Conservation (phyloP, 768 basidiomycete species). For the Suillus brevipes region DNA sequence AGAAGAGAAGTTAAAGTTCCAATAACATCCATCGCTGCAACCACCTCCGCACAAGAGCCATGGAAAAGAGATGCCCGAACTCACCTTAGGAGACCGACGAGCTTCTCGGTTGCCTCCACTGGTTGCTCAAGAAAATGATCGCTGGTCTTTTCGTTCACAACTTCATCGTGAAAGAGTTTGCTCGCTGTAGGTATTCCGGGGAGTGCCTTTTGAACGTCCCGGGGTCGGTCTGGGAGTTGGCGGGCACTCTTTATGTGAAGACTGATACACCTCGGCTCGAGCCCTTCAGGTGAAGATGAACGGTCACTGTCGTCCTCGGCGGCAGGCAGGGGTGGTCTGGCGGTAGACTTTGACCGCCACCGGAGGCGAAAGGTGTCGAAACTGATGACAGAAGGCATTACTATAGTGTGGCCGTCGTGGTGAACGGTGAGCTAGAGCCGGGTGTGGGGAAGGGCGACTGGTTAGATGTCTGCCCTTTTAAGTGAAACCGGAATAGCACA, state of each 20-base stretch:
- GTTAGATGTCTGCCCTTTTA: not conserved
- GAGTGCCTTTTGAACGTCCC: not conserved
- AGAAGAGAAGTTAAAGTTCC: not conserved
- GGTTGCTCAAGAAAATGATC: not conserved
- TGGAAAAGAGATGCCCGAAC: slow-evolving; percentile 5
- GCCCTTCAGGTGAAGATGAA: slow-evolving; percentile 19
- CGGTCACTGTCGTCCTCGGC: slow-evolving; percentile 28
- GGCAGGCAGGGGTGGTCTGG: not conserved
- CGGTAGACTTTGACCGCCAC: slow-evolving; percentile 7
- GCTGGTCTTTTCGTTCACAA: not conserved
- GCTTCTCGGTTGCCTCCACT: slow-evolving; percentile 9
- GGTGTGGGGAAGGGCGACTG: not conserved
- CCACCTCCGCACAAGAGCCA: not conserved
- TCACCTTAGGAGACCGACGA: slow-evolving; percentile 14
- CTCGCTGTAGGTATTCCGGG: slow-evolving; percentile 1
- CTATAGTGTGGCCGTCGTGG: not conserved
- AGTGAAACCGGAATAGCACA: not conserved
- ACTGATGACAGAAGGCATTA: slow-evolving; percentile 3
- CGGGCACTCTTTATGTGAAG: slow-evolving; percentile 14
- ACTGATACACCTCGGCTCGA: slow-evolving; percentile 1
- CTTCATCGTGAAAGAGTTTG: not conserved
- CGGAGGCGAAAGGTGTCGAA: slow-evolving; percentile 27
- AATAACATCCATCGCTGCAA: not conserved
- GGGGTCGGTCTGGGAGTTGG: slow-evolving; percentile 10
- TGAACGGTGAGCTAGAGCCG: not conserved